Conservation (phyloP, 371 early-diverging fungal genomes). For the Umbelopsis sp. region DNA sequence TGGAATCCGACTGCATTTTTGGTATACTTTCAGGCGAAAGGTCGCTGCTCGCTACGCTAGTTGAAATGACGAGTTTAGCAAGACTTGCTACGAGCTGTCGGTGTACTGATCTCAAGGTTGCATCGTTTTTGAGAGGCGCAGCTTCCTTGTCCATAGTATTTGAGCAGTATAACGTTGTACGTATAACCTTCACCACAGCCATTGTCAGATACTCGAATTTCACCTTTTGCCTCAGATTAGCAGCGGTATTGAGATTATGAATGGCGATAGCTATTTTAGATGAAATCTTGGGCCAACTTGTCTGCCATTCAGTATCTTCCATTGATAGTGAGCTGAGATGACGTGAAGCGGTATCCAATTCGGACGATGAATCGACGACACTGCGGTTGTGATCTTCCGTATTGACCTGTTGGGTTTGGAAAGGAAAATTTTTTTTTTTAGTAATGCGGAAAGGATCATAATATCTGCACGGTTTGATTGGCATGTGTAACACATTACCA, state of each 20-base stretch:
- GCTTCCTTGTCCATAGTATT: slow-evolving; percentile 6
- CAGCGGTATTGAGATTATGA: slow-evolving; percentile 62
- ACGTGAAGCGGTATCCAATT: background rate
- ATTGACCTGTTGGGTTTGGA: background rate
- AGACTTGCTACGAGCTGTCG: background rate
- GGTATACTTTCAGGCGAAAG: slow-evolving; percentile 26
- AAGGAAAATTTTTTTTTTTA: background rate
- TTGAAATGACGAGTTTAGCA: background rate
- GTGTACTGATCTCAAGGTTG: background rate
- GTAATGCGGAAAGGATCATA: background rate
- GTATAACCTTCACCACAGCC: slow-evolving; percentile 61
- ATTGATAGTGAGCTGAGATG: background rate
- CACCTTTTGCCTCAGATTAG: slow-evolving; percentile 45
- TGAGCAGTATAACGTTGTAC: slow-evolving; percentile 5
- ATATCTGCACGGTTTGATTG: slow-evolving; percentile 8
- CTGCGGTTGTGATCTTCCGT: background rate
- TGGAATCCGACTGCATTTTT: slow-evolving; percentile 37
- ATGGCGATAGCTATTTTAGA: slow-evolving; percentile 67
- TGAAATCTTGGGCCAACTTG: slow-evolving; percentile 42
- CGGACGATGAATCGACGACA: background rate
- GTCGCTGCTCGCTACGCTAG: slow-evolving; percentile 4
- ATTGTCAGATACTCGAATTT: slow-evolving; percentile 61
- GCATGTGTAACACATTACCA: slow-evolving; percentile 13
- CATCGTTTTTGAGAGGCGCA: background rate
- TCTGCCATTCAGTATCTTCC: slow-evolving; percentile 10